Conservation (phyloP, 805 yeast species). For the Candida alai region DNA sequence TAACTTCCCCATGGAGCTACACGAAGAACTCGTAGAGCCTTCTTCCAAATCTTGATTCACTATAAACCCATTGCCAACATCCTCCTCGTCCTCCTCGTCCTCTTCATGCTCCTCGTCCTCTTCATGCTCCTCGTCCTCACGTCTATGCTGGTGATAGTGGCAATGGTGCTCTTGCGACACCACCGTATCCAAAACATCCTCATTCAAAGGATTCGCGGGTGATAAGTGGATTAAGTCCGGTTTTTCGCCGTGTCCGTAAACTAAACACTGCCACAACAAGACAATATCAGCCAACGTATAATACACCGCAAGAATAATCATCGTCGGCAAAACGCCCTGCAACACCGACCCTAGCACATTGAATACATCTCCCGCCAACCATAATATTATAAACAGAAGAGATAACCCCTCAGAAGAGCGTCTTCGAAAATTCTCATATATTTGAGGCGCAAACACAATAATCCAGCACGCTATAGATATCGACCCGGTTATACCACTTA, state of each 20-base stretch:
- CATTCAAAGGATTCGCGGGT: slow-evolving; percentile 83
- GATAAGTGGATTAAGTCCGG: slow-evolving; percentile 72
- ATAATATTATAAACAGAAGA: slow-evolving; percentile 75
- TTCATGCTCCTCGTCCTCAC: slow-evolving; percentile 18
- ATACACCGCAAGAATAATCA: slow-evolving; percentile 88
- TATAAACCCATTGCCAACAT: slow-evolving; percentile 8
- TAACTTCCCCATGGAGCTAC: slow-evolving; percentile 7
- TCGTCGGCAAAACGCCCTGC: slow-evolving; percentile 90
- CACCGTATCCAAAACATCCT: slow-evolving; percentile 62
- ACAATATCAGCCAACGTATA: slow-evolving; percentile 90
- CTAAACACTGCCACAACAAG: slow-evolving; percentile 75
- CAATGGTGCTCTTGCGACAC: slow-evolving; percentile 38
- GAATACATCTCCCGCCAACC: slow-evolving; percentile 93
- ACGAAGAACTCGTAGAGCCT: not conserved
- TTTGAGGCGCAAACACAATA: slow-evolving; percentile 95
- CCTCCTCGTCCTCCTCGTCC: slow-evolving; percentile 2
- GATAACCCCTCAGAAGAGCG: slow-evolving; percentile 90
- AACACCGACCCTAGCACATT: slow-evolving; percentile 87
- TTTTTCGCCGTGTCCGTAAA: slow-evolving; percentile 61
- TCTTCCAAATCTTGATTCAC: slow-evolving; percentile 15
- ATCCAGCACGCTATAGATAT: slow-evolving; percentile 97
- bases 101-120: slow-evolving; percentile 21
- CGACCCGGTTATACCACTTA: slow-evolving; percentile 78
- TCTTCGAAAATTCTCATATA: slow-evolving; percentile 83
- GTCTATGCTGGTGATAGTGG: slow-evolving; percentile 12